Evolutionary conservation across 1,284 basidiomycete species (phyloP).

Genomic region (Ganoderma leucocontextum): DNA sequence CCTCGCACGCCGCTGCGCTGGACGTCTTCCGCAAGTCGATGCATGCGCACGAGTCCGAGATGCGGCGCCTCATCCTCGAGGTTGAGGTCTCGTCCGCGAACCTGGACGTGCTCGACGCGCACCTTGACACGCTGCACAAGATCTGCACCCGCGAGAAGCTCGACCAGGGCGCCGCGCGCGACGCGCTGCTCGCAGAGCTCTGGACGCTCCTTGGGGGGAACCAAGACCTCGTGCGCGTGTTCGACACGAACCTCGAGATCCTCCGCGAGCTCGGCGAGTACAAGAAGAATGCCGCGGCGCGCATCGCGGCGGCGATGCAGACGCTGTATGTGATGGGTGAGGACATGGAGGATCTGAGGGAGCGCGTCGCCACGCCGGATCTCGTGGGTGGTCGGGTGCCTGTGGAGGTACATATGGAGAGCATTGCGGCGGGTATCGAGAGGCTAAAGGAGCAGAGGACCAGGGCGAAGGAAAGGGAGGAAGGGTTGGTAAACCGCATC

Average conservation of each 20-base stretch:
- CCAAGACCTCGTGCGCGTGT: slow-evolving; percentile 50
- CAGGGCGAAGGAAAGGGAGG: slow-evolving; percentile 45
- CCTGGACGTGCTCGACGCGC: slow-evolving; percentile 67
- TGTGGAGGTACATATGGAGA: slow-evolving; percentile 74
- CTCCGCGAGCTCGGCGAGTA: slow-evolving; percentile 63
- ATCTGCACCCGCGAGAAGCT: slow-evolving; percentile 64
- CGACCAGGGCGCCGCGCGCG: slow-evolving; percentile 51
- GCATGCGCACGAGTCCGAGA: slow-evolving; percentile 59
- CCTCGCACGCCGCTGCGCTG: slow-evolving; percentile 53
- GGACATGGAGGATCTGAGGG: slow-evolving; percentile 77
- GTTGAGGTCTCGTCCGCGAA: slow-evolving; percentile 61
- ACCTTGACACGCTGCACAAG: slow-evolving; percentile 62
- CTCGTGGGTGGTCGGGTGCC: slow-evolving; percentile 65
- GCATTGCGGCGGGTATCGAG: slow-evolving; percentile 68
- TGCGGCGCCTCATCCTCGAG: slow-evolving; percentile 67
- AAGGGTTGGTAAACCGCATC: slow-evolving; percentile 42
- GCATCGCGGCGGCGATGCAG: slow-evolving; percentile 69
- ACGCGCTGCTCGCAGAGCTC: slow-evolving; percentile 65
- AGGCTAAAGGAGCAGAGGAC: slow-evolving; percentile 65
- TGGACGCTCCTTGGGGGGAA: slow-evolving; percentile 77
- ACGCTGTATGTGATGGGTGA: slow-evolving; percentile 67
- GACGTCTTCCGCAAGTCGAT: slow-evolving; percentile 68
- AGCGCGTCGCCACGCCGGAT: slow-evolving; percentile 70
- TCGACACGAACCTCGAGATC: slow-evolving; percentile 58
- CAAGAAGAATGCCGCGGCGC: slow-evolving; percentile 63